phyloP scores from a whole-genome alignment of 108 stramenopile genomes.

The Epipyxis sp. region DNA sequence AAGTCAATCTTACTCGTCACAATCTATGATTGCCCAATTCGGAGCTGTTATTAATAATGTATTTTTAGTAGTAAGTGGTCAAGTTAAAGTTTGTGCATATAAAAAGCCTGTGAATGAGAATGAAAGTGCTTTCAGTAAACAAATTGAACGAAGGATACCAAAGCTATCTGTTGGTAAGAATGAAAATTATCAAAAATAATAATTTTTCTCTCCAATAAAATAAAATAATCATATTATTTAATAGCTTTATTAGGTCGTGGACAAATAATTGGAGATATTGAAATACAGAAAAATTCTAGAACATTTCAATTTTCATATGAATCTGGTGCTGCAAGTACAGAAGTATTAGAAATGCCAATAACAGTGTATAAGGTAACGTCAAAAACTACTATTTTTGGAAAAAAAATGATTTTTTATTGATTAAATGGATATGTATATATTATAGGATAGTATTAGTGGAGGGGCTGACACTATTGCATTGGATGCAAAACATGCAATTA shows the following conservation, averaged over 20 bases:
- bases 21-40: not conserved
- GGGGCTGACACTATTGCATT: not conserved
- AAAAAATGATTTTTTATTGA: too few species aligned
- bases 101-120: not conserved
- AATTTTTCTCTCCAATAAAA: too few species aligned
- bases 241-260: conserved; percentile 10
- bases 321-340: not conserved
- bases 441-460: too few species aligned
- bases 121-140: not conserved
- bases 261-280: conserved; percentile 26
- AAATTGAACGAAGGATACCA: too few species aligned
- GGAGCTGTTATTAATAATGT: conserved; percentile 18
- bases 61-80: not conserved
- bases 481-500: not conserved
- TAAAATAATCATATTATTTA: too few species aligned
- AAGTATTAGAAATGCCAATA: conserved; percentile 18
- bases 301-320: conserved; percentile 19
- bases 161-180: too few species aligned
- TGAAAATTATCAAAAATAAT: too few species aligned
- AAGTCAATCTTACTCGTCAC: conserved; percentile 7
- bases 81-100: conserved; percentile 19
- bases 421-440: too few species aligned
- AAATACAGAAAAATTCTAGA: not conserved
- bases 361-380: conserved; percentile 3
- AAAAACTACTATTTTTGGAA: not conserved